These are phyloP conservation scores for Coemansia biformis DNA, from an alignment of 192 early-diverging fungal species.

Conservation along the genomic window DNA sequence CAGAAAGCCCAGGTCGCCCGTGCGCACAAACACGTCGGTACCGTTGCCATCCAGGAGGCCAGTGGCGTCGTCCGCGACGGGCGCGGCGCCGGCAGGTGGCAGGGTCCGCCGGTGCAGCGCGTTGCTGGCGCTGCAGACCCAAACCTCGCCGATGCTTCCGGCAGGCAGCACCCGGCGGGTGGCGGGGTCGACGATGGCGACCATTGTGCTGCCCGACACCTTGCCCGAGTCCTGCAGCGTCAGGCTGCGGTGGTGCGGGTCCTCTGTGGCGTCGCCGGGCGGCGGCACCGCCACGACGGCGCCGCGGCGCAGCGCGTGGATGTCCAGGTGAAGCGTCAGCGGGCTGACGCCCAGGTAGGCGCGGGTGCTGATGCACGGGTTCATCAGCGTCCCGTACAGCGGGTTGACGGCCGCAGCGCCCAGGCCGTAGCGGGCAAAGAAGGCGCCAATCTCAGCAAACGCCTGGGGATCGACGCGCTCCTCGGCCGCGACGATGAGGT, in stretches of 20 bases:
- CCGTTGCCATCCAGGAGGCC: constrained; percentile 55
- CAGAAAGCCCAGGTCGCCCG: constrained; percentile 79
- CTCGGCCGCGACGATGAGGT: constrained; percentile 60
- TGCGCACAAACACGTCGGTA: constrained; percentile 63
- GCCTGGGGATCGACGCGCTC: constrained; percentile 50
- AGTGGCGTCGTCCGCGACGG: constrained; percentile 12
- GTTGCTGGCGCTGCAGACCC: constrained; percentile 61
- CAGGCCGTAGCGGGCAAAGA: constrained; percentile 60
- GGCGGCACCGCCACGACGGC: constrained; percentile 54
- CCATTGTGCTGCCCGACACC: constrained; percentile 70
- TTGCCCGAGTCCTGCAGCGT: constrained; percentile 69
- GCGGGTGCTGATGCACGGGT: constrained; percentile 74
- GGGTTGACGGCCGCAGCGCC: constrained; percentile 65
- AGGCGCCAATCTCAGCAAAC: constrained; percentile 50
- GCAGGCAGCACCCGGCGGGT: constrained; percentile 63
- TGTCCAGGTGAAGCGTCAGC: constrained; percentile 60
- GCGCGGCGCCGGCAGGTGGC: constrained; percentile 9
- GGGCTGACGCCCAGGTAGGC: constrained; percentile 74
- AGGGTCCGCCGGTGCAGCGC: constrained; percentile 26
- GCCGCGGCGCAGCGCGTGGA: constrained; percentile 61
- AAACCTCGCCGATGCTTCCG: constrained; percentile 78
- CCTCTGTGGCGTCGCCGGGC: constrained; percentile 18
- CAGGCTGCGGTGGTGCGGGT: constrained; percentile 51
- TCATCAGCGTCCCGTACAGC: constrained; percentile 69
- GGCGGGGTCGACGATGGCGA: constrained; percentile 78